Evolutionary conservation across 2,329 filamentous ascomycete genomes (phyloP).

Genomic region (Chrysoporthe cubensis): DNA sequence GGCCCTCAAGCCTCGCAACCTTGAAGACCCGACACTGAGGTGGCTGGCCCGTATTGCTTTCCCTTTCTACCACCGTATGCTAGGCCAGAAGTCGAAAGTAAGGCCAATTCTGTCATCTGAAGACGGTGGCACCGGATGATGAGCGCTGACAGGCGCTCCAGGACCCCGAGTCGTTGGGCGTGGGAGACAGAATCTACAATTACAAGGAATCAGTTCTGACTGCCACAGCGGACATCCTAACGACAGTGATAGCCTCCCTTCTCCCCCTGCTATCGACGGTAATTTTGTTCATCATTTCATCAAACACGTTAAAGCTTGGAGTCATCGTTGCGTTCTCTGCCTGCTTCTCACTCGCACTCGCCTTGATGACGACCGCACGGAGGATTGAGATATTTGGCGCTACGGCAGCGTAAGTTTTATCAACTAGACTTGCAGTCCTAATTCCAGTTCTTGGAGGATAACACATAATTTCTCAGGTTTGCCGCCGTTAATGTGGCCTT

Average conservation of each 20-base stretch:
- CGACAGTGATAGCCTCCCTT: conserved; percentile 35
- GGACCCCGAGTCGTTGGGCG: neutral
- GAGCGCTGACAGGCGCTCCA: neutral
- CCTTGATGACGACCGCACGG: conserved; percentile 29
- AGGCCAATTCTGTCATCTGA: neutral
- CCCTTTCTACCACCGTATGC: conserved; percentile 29
- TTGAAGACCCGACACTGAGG: conserved; percentile 29
- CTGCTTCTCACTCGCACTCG: conserved; percentile 27
- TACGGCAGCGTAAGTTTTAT: conserved; percentile 32
- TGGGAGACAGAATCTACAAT: conserved; percentile 23
- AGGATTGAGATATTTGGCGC: conserved; percentile 30
- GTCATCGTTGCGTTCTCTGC: conserved; percentile 27
- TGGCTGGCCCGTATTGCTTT: conserved; percentile 27
- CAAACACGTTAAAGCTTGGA: conserved; percentile 34
- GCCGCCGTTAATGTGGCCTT: conserved; percentile 17
- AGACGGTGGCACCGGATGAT: neutral
- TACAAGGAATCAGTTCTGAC: conserved; percentile 27
- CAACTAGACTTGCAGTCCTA: neutral
- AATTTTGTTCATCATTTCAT: conserved; percentile 35
- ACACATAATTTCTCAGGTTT: neutral
- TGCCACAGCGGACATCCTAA: conserved; percentile 29
- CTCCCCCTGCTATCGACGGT: conserved; percentile 35
- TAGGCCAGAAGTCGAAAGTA: conserved; percentile 22
- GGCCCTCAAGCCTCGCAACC: conserved; percentile 28
- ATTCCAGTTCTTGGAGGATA: neutral